Conservation (phyloP, 1,284 basidiomycete genomes). For the Grifola frondosa region DNA sequence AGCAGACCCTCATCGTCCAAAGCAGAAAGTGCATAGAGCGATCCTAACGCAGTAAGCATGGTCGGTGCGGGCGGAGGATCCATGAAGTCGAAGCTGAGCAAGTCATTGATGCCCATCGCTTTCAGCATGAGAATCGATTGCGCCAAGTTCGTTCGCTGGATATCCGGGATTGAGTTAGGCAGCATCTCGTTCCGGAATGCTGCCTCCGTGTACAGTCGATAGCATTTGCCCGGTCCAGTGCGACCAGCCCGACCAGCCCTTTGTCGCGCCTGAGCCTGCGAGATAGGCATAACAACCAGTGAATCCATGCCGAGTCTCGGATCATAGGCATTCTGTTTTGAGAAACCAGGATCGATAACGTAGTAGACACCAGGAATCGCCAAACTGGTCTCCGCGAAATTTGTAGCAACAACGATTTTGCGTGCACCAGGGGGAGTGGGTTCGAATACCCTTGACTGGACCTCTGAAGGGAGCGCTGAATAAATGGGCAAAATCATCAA, state of each 20-base stretch:
- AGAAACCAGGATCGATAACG: constrained; percentile 91
- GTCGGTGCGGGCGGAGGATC: constrained; percentile 91
- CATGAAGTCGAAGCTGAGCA: constrained; percentile 87
- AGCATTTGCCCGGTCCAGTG: constrained; percentile 90
- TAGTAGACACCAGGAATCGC: constrained; percentile 96
- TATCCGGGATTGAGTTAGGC: constrained; percentile 90
- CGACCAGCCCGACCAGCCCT: constrained; percentile 89
- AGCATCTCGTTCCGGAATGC: constrained; percentile 93
- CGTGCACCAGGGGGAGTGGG: constrained; percentile 79
- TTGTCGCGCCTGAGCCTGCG: constrained; percentile 90
- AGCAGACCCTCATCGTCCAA: constrained; percentile 88
- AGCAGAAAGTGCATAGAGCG: constrained; percentile 84
- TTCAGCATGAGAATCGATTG: constrained; percentile 88
- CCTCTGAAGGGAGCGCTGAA: constrained; percentile 81
- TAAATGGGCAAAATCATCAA: constrained; percentile 79
- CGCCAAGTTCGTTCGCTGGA: constrained; percentile 81
- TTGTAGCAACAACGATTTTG: constrained; percentile 91
- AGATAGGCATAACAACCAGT: constrained; percentile 85
- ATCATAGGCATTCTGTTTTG: constrained; percentile 92
- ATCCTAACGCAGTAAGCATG: constrained; percentile 88
- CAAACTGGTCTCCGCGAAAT: constrained; percentile 93
- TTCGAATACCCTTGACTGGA: constrained; percentile 92
- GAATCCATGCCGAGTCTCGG: constrained; percentile 90
- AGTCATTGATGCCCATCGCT: constrained; percentile 82
- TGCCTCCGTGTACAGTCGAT: constrained; percentile 89